These are phyloP conservation scores for Aspergillus egyptiacus DNA, from an alignment of 495 filamentous ascomycete genomes.

Conservation along the genomic window DNA sequence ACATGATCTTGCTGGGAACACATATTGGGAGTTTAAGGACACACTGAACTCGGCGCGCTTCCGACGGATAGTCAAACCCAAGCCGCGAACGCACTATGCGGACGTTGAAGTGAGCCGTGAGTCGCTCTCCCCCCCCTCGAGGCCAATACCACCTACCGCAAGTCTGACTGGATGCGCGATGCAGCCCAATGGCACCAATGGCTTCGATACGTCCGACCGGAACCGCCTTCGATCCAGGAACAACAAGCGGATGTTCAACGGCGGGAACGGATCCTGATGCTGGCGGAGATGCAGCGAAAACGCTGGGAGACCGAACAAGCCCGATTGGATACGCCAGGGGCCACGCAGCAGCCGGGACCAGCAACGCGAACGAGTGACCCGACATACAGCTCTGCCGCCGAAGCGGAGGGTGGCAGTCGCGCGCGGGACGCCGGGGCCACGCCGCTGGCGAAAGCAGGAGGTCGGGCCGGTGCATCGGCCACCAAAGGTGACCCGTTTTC, in stretches of 20 bases:
- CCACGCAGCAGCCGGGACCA: conserved; percentile 38
- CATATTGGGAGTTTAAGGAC: conserved; percentile 89
- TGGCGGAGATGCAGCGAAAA: conserved; percentile 72
- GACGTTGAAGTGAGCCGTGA: conserved; percentile 60
- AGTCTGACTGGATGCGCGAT: conserved; percentile 18
- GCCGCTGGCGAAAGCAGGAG: neutral
- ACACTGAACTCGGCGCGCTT: conserved; percentile 48
- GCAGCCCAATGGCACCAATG: conserved; percentile 91
- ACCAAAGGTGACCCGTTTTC: conserved; percentile 57
- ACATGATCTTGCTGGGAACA: conserved; percentile 80
- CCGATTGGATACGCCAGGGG: conserved; percentile 52
- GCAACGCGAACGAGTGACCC: conserved; percentile 32
- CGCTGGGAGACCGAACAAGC: conserved; percentile 76
- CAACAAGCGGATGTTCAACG: conserved; percentile 64
- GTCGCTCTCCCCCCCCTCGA: conserved; percentile 10
- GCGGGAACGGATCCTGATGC: conserved; percentile 60
- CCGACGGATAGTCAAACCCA: conserved; percentile 64
- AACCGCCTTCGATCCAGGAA: conserved; percentile 68
- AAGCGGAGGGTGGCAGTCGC: conserved; percentile 14
- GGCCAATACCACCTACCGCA: neutral
- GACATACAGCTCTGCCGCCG: conserved; percentile 20
- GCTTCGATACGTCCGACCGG: conserved; percentile 73
- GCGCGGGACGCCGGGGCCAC: neutral
- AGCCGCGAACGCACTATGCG: conserved; percentile 53
- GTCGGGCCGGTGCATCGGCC: conserved; percentile 12